phyloP scores from a whole-genome alignment of 2,329 filamentous ascomycete species.

The Fusarium tricinctum region DNA sequence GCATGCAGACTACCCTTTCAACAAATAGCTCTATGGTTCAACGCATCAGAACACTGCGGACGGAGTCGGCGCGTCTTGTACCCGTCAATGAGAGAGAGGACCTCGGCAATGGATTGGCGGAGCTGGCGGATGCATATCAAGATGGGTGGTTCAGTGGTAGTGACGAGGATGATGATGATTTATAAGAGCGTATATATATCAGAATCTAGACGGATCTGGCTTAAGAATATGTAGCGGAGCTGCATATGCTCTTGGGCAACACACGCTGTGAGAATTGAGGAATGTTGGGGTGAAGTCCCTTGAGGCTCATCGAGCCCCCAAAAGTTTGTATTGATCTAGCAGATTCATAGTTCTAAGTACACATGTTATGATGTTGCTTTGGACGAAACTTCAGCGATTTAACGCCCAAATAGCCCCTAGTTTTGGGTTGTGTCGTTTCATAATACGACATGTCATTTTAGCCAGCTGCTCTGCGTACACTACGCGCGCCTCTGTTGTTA shows the following conservation, averaged over 20 bases:
- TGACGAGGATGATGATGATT: conserved; percentile 76
- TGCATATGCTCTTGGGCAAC: not conserved
- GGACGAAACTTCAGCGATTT: conserved; percentile 13
- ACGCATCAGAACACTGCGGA: conserved; percentile 75
- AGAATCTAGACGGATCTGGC: not conserved
- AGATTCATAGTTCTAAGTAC: conserved; percentile 51
- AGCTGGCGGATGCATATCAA: conserved; percentile 88
- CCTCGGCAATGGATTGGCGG: conserved; percentile 83
- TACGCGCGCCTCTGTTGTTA: conserved; percentile 35
- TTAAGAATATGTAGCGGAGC: not conserved
- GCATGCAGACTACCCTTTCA: conserved; percentile 72
- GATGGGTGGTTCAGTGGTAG: conserved; percentile 88
- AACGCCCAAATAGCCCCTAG: conserved; percentile 5
- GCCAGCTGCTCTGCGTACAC: conserved; percentile 16
- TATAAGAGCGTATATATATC: conserved; percentile 34
- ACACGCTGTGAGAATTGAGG: not conserved
- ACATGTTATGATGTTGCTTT: conserved; percentile 39
- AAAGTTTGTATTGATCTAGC: conserved; percentile 52
- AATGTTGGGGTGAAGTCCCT: conserved; percentile 3
- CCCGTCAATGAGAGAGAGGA: conserved; percentile 84
- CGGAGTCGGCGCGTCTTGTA: conserved; percentile 73
- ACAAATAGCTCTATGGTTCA: conserved; percentile 81
- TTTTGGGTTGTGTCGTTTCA: conserved; percentile 10
- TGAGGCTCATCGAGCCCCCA: conserved; percentile 31
- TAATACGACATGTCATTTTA: conserved; percentile 5